A percentile compares a stretch with the other conserved stretches of the same genome.
These are phyloP conservation scores for Ustilago curta DNA, from an alignment of 1,284 basidiomycete species.

Conservation along the genomic window DNA sequence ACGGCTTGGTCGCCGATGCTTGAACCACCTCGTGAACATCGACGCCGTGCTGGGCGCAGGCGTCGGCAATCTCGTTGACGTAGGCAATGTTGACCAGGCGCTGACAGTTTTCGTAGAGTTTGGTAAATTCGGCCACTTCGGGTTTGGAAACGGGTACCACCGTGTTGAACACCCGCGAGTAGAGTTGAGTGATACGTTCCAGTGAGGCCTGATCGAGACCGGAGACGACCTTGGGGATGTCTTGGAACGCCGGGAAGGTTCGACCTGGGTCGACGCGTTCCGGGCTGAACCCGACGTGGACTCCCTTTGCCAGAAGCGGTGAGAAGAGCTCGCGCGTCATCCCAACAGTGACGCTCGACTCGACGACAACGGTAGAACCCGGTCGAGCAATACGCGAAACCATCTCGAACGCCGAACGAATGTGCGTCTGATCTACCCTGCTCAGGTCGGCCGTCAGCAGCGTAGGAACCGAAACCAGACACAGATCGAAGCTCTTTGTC, in stretches of 20 bases:
- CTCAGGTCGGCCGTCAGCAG: constrained; percentile 31
- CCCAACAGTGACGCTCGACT: constrained; percentile 37
- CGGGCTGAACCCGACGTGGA: constrained; percentile 37
- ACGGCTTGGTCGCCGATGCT: constrained; percentile 39
- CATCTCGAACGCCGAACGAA: constrained; percentile 32
- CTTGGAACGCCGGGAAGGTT: constrained; percentile 30
- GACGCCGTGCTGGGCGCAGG: constrained; percentile 30
- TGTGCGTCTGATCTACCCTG: constrained; percentile 30
- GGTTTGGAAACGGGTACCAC: constrained; percentile 33
- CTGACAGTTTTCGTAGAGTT: constrained; percentile 47
- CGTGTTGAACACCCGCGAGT: constrained; percentile 33
- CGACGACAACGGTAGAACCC: constrained; percentile 39
- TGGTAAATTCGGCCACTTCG: constrained; percentile 40
- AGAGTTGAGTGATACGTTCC: constrained; percentile 28
- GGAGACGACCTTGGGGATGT: constrained; percentile 45
- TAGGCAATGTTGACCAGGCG: constrained; percentile 45
- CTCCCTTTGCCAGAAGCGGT: constrained; percentile 21
- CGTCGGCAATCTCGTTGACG: constrained; percentile 48
- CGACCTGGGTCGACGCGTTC: constrained; percentile 44
- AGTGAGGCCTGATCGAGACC: constrained; percentile 30
- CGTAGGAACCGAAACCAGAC: constrained; percentile 39
- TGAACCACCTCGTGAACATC: constrained; percentile 38
- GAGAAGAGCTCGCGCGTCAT: constrained; percentile 42
- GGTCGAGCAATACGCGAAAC: constrained; percentile 24
- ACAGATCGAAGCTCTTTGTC: constrained; percentile 33